Conservation (phyloP, 495 filamentous ascomycete species). For the Penicillium arizonense region DNA sequence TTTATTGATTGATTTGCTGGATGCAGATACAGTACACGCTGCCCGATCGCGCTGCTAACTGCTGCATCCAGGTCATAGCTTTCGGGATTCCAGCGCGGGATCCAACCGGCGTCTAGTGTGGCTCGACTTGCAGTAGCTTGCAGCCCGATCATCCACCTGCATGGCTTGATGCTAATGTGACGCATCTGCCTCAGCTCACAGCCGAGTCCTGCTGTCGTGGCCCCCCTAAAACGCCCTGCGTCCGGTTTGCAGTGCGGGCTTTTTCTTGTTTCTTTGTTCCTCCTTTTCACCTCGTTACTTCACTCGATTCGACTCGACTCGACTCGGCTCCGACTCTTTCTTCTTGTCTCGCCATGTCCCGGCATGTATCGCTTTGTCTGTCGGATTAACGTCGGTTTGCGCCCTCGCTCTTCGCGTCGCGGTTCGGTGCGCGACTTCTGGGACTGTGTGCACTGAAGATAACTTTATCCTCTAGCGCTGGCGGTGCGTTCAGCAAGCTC, state of each 20-base stretch:
- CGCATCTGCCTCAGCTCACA: slow-evolving; percentile 12
- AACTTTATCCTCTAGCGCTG: too few species aligned
- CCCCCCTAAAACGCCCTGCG: slow-evolving; percentile 2
- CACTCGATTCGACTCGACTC: background rate
- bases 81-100: background rate
- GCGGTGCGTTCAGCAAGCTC: too few species aligned
- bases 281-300: too few species aligned
- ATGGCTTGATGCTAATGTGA: slow-evolving; percentile 31
- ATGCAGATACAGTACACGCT: background rate
- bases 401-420: background rate
- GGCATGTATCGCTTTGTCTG: slow-evolving; percentile 6
- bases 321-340: background rate
- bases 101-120: slow-evolving; percentile 2
- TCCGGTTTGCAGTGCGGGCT: background rate
- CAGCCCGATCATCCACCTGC: slow-evolving; percentile 16
- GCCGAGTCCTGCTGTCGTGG: background rate
- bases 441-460: too few species aligned
- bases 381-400: slow-evolving; percentile 11
- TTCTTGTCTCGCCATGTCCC: slow-evolving; percentile 13
- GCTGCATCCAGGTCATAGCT: background rate
- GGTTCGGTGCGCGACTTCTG: background rate
- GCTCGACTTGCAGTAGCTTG: slow-evolving; percentile 5
- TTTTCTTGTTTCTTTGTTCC: background rate
- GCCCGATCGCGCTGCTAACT: background rate
- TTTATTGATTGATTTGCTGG: background rate